These are phyloP conservation scores for Lachnellula cervina DNA, from an alignment of 2,329 filamentous ascomycete species.

Conservation along the genomic window DNA sequence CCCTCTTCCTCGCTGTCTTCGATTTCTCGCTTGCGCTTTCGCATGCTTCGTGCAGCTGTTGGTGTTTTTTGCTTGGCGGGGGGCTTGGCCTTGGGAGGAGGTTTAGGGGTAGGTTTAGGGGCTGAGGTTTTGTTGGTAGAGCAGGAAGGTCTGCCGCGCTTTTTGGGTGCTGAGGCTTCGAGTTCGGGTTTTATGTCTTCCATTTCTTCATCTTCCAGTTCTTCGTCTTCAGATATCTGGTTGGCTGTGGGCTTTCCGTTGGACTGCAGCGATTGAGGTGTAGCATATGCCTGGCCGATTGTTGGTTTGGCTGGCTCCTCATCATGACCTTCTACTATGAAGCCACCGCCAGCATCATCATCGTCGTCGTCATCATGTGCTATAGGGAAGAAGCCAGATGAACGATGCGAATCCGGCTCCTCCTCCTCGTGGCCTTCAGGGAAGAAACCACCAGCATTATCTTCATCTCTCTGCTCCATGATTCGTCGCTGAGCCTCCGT, in stretches of 20 bases:
- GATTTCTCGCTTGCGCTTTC: slow-evolving; percentile 12
- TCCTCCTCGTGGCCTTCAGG: slow-evolving; percentile 52
- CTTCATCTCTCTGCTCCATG: slow-evolving; percentile 39
- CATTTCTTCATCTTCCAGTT: slow-evolving; percentile 15
- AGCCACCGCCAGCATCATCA: slow-evolving; percentile 23
- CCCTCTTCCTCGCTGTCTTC: slow-evolving; percentile 8
- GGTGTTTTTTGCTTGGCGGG: slow-evolving; percentile 11
- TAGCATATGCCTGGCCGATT: slow-evolving; percentile 18
- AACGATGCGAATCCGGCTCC: slow-evolving; percentile 25
- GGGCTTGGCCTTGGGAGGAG: slow-evolving; percentile 7
- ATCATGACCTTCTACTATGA: slow-evolving; percentile 25
- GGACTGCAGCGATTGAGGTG: slow-evolving; percentile 17
- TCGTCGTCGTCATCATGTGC: slow-evolving; percentile 24
- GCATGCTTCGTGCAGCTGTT: neutral
- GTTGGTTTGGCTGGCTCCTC: slow-evolving; percentile 8
- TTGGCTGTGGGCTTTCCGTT: slow-evolving; percentile 1
- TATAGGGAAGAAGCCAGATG: slow-evolving; percentile 29
- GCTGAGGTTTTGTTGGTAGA: slow-evolving; percentile 12
- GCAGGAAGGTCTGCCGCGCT: slow-evolving; percentile 18
- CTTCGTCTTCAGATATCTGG: slow-evolving; percentile 6
- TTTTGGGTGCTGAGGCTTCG: slow-evolving; percentile 8
- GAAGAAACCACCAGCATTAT: slow-evolving; percentile 57
- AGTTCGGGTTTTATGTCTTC: slow-evolving; percentile 6
- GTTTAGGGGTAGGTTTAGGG: neutral
- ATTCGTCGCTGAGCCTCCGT: slow-evolving; percentile 25